phyloP scores from a whole-genome alignment of 148 eudicot species.

The Silene uniflora region DNA sequence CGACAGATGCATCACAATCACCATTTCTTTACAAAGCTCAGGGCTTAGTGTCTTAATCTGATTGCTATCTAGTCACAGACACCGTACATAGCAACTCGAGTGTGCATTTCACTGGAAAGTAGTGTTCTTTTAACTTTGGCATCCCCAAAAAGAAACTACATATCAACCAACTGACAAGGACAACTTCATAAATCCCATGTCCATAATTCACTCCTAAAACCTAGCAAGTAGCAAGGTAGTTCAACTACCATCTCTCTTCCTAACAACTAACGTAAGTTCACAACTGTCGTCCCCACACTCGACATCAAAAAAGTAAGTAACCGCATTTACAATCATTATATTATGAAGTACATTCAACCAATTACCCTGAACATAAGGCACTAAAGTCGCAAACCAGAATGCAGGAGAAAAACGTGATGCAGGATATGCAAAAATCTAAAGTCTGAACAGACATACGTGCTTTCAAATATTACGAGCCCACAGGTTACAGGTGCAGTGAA shows the following conservation, averaged over 20 bases:
- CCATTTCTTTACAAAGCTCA: too few relatives aligned
- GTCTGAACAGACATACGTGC: background rate
- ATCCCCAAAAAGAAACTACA: too few relatives aligned
- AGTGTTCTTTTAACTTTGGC: too few relatives aligned
- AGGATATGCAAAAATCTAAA: background rate
- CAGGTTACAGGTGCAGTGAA: too few relatives aligned
- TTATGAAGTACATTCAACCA: background rate
- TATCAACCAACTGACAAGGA: background rate
- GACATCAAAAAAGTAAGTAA: too few relatives aligned
- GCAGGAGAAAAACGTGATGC: background rate
- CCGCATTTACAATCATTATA: background rate
- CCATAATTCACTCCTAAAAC: background rate
- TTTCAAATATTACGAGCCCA: too few relatives aligned
- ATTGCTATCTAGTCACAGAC: too few relatives aligned
- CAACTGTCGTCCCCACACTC: background rate
- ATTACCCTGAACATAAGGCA: background rate
- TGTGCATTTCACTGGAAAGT: too few relatives aligned
- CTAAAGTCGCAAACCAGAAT: background rate
- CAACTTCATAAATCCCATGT: conserved; percentile 18
- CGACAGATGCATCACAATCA: too few relatives aligned
- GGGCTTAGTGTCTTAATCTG: too few relatives aligned
- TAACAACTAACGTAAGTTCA: conserved; percentile 15
- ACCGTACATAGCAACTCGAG: too few relatives aligned
- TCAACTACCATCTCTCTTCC: conserved; percentile 23
- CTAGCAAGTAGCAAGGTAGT: conserved; percentile 17